Percentiles rank a stretch among this genome's conserved stretches.
These are phyloP conservation scores for Aspergillus incahuasiensis DNA, from an alignment of 495 filamentous ascomycete species.

Conservation along the genomic window DNA sequence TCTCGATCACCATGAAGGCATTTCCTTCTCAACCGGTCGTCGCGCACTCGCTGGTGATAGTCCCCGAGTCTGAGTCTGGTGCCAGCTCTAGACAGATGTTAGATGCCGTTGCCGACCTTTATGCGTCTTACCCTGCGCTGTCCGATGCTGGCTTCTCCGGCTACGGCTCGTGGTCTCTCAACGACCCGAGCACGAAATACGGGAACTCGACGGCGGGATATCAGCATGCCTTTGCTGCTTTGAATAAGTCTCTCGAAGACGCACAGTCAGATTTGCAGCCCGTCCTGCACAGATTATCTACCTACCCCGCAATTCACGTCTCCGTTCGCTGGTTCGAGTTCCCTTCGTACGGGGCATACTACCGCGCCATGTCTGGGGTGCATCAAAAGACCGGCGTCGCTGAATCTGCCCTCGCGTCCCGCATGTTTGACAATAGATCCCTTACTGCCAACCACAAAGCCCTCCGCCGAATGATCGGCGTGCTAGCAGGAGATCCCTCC, in stretches of 20 bases:
- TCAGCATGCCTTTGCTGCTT: constrained; percentile 27
- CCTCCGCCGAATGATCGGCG: constrained; percentile 25
- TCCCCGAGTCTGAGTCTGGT: constrained; percentile 13
- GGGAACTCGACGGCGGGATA: constrained; percentile 30
- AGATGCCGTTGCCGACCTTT: constrained; percentile 14
- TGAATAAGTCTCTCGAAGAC: constrained; percentile 21
- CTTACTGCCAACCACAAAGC: constrained; percentile 18
- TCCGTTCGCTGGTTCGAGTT: constrained; percentile 23
- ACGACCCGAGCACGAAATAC: constrained; percentile 17
- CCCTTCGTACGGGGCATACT: constrained; percentile 31
- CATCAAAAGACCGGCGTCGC: constrained; percentile 20
- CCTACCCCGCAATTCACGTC: constrained; percentile 6
- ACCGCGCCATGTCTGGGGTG: constrained; percentile 27
- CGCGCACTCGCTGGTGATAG: constrained; percentile 17
- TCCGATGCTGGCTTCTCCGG: constrained; percentile 29
- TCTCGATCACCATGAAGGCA: constrained; percentile 38
- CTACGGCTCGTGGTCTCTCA: constrained; percentile 35
- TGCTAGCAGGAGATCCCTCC: constrained; percentile 22
- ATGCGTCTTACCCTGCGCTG: constrained; percentile 15
- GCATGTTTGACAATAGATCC: constrained; percentile 33
- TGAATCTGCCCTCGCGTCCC: constrained; percentile 28
- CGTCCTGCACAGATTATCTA: constrained; percentile 15
- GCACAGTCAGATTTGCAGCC: constrained; percentile 23
- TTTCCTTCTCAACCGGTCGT: constrained; percentile 26
- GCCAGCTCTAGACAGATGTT: too few relatives aligned